These are phyloP conservation scores for Westerdykella ornata DNA, from an alignment of 2,329 filamentous ascomycete genomes.

Conservation along the genomic window DNA sequence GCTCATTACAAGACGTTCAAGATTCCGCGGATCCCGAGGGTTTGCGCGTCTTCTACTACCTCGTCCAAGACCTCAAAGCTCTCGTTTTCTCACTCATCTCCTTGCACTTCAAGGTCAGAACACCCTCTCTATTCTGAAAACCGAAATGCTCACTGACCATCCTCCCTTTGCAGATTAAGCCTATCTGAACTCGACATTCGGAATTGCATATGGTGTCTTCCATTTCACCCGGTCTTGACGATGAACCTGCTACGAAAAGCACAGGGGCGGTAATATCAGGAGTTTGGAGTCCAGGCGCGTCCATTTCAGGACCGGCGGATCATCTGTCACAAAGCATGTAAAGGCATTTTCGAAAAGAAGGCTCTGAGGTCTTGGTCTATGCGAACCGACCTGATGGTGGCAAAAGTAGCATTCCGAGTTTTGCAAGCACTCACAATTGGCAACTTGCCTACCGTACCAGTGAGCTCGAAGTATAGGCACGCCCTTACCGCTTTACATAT, in stretches of 20 bases:
- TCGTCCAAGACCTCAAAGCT: conserved; percentile 94
- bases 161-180: conserved; percentile 54
- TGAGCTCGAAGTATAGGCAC: no score
- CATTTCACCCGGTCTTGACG: conserved; percentile 8
- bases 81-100: conserved; percentile 94
- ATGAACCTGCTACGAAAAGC: conserved; percentile 4
- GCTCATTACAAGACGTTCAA: conserved; percentile 91
- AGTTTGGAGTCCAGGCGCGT: conserved; percentile 6
- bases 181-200: conserved; percentile 47
- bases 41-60: conserved; percentile 94
- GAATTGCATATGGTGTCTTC: conserved; percentile 7
- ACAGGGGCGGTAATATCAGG: conserved; percentile 1
- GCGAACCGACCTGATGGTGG: no score
- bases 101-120: conserved; percentile 80
- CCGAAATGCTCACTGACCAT: conserved; percentile 1
- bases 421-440: no score
- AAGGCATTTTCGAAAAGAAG: not conserved
- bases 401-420: no score
- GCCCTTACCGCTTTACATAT: no score
- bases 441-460: no score
- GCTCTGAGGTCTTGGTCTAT: not conserved
- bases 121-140: not conserved
- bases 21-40: conserved; percentile 95
- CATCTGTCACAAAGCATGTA: no score
- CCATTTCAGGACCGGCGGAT: no score